These are phyloP conservation scores for Fusarium nanum DNA, from an alignment of 2,329 filamentous ascomycete species.

Conservation along the genomic window DNA sequence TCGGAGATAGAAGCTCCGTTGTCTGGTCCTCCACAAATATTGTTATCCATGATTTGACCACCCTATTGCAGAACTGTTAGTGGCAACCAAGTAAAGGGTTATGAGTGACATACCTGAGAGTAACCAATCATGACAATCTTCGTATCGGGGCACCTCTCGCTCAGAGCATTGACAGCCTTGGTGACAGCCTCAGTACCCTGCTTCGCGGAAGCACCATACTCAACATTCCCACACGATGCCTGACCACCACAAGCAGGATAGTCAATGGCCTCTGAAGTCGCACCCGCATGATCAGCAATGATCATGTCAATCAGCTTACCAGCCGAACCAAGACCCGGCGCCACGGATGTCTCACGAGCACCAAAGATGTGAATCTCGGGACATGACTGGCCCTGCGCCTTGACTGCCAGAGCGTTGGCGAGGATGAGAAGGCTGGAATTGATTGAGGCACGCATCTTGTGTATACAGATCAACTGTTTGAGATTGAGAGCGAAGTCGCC, in stretches of 20 bases:
- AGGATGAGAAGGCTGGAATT: conserved; percentile 18
- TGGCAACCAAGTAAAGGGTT: fast-evolving
- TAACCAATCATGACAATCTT: conserved; percentile 72
- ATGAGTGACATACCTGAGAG: conserved; percentile 60
- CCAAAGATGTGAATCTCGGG: conserved; percentile 59
- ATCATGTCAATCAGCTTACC: conserved; percentile 63
- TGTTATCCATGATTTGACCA: conserved; percentile 72
- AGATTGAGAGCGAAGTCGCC: not conserved
- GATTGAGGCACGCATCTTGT: conserved; percentile 25
- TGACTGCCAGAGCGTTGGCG: conserved; percentile 12
- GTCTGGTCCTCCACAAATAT: conserved; percentile 70
- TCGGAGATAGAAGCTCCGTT: conserved; percentile 58
- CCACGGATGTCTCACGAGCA: conserved; percentile 61
- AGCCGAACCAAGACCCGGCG: conserved; percentile 64
- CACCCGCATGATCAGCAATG: conserved; percentile 59
- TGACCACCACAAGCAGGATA: conserved; percentile 74
- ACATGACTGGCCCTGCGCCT: conserved; percentile 47
- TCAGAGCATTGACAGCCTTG: conserved; percentile 68
- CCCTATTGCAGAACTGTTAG: conserved; percentile 54
- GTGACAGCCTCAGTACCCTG: conserved; percentile 70
- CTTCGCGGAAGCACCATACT: conserved; percentile 68
- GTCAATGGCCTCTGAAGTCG: conserved; percentile 65
- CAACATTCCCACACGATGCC: conserved; percentile 65
- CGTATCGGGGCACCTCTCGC: conserved; percentile 66
- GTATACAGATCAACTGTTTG: not conserved